Conservation (phyloP, 257 asterid species). For the Solanum okadae region DNA sequence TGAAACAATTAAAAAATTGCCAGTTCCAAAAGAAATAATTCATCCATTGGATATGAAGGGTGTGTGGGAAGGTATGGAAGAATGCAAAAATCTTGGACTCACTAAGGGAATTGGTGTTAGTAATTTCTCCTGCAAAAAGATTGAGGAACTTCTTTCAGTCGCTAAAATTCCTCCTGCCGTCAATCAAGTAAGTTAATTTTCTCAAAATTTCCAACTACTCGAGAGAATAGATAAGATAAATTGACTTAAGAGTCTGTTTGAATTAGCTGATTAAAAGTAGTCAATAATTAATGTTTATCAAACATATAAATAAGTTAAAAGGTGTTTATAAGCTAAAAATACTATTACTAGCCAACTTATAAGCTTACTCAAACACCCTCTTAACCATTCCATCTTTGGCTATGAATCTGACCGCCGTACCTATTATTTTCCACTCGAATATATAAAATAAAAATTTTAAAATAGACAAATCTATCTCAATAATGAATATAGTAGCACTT, state of each 20-base stretch:
- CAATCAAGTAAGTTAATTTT: slow-evolving; percentile 35
- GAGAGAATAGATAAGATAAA: no score
- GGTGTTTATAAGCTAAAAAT: background rate
- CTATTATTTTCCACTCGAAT: background rate
- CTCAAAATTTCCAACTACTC: no score
- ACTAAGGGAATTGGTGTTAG: slow-evolving; percentile 65
- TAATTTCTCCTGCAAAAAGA: slow-evolving; percentile 39
- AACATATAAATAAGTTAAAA: background rate
- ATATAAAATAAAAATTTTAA: background rate
- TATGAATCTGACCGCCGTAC: background rate
- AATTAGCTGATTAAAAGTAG: no score
- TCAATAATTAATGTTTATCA: background rate
- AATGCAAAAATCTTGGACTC: slow-evolving; percentile 43
- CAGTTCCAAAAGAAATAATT: slow-evolving; percentile 20
- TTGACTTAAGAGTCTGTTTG: no score
- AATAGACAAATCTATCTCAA: background rate
- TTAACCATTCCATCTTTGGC: background rate
- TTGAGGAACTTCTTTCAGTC: slow-evolving; percentile 18
- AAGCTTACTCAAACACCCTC: background rate
- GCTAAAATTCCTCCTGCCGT: slow-evolving; percentile 54
- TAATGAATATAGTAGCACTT: no score
- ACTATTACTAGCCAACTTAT: no score
- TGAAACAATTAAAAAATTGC: slow-evolving; percentile 4
- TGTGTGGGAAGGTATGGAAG: slow-evolving; percentile 68
- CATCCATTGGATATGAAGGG: slow-evolving; percentile 34